phyloP scores from a whole-genome alignment of 192 early-diverging fungal species.

The Mortierella hygrophila region DNA sequence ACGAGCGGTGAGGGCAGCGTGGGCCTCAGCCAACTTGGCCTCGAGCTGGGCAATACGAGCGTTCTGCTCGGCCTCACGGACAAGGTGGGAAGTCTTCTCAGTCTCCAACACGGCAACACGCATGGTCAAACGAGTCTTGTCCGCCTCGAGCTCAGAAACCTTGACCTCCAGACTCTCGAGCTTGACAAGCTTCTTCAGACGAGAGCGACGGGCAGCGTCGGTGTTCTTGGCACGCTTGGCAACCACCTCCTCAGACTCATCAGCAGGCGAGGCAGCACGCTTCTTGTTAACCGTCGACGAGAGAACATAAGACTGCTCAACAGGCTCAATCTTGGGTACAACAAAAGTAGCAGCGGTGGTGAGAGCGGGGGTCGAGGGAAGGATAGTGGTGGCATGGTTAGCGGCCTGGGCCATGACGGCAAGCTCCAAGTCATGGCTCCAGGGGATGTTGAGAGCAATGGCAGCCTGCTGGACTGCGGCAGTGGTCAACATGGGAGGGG shows the following conservation, averaged over 20 bases:
- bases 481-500: conserved; percentile 40
- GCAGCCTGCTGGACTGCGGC: conserved; percentile 54
- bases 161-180: conserved; percentile 81
- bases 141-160: conserved; percentile 80
- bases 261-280: conserved; percentile 32
- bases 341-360: conserved; percentile 1
- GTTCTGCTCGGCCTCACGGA: conserved; percentile 61
- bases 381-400: conserved; percentile 8
- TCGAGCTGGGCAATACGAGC: conserved; percentile 63
- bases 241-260: conserved; percentile 41
- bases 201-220: conserved; percentile 90
- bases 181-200: conserved; percentile 82
- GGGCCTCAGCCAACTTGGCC: conserved; percentile 65
- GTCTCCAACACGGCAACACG: conserved; percentile 67
- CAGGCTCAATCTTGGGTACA: conserved; percentile 42
- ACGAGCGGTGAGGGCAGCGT: conserved; percentile 58
- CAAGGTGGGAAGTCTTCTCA: conserved; percentile 62
- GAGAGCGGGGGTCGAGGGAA: background rate
- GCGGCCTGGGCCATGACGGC: conserved; percentile 48
- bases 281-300: conserved; percentile 21
- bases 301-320: conserved; percentile 20
- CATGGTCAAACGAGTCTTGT: conserved; percentile 72
- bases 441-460: conserved; percentile 54
- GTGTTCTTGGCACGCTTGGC: conserved; percentile 78
- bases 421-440: conserved; percentile 52